Conservation (phyloP, 176 grass and related monocot species). For the Guadua angustifolia region DNA sequence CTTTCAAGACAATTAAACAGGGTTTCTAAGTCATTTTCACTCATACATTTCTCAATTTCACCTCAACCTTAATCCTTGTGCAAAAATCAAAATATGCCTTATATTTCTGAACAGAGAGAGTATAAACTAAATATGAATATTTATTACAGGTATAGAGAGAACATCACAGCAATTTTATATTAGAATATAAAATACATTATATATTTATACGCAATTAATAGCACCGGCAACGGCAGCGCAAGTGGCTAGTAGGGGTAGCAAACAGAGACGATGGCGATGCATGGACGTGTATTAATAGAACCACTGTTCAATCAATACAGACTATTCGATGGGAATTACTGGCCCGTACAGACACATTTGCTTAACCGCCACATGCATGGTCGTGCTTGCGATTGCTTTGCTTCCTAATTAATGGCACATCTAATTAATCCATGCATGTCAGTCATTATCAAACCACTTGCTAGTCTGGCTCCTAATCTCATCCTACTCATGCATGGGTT, state of each 20-base stretch:
- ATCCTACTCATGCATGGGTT: background rate
- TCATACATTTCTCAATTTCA: too few relatives aligned
- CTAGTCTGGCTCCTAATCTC: background rate
- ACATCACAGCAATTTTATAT: too few relatives aligned
- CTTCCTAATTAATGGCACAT: background rate
- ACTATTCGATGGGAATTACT: too few relatives aligned
- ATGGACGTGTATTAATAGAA: background rate
- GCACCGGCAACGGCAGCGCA: background rate
- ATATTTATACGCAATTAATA: background rate
- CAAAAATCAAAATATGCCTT: too few relatives aligned
- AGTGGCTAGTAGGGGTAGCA: background rate
- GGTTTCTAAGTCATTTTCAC: too few relatives aligned
- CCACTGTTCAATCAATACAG: background rate
- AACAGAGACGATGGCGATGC: slow-evolving; percentile 1
- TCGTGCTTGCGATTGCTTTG: background rate
- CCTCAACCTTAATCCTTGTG: too few relatives aligned
- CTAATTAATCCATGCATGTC: background rate
- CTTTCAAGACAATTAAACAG: too few relatives aligned
- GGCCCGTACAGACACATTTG: background rate
- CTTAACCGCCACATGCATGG: slow-evolving; percentile 6
- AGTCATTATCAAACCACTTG: background rate
- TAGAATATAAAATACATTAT: too few relatives aligned
- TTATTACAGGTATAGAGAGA: too few relatives aligned
- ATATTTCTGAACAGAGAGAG: too few relatives aligned
- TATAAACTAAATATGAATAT: too few relatives aligned